phyloP scores from a whole-genome alignment of 2,329 filamentous ascomycete genomes.

The Aureobasidium sp. region DNA sequence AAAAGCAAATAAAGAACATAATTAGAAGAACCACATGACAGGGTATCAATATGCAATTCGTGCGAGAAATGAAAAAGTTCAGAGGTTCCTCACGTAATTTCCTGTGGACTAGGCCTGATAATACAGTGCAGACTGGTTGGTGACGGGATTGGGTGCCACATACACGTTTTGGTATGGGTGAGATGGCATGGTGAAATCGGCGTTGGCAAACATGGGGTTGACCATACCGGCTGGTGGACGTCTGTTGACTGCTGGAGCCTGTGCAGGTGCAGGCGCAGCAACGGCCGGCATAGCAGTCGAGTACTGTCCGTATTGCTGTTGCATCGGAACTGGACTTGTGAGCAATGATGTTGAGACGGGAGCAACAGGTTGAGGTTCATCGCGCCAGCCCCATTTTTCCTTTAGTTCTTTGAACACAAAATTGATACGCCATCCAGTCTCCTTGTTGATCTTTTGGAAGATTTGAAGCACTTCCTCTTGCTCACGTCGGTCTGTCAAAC shows the following conservation, averaged over 20 bases:
- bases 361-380: conserved; percentile 28
- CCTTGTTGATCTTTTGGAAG: conserved; percentile 64
- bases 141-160: conserved; percentile 54
- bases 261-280: conserved; percentile 25
- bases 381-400: conserved; percentile 69
- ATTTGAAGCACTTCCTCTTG: conserved; percentile 76
- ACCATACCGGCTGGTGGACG: conserved; percentile 46
- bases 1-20: not conserved
- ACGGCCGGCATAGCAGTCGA: conserved; percentile 14
- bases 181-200: conserved; percentile 69
- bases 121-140: conserved; percentile 11
- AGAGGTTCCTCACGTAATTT: not conserved
- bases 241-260: conserved; percentile 25
- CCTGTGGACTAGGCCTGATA: conserved; percentile 8
- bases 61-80: not conserved
- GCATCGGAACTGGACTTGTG: conserved; percentile 18
- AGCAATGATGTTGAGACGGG: conserved; percentile 22
- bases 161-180: conserved; percentile 80
- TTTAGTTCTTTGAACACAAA: conserved; percentile 67
- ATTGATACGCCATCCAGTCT: conserved; percentile 72
- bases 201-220: conserved; percentile 64
- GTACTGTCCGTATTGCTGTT: conserved; percentile 23
- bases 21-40: not conserved
- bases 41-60: conserved; percentile 11
- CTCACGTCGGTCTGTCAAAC: conserved; percentile 60